A percentile compares a stretch with the other conserved stretches of the same genome.
phyloP scores from a whole-genome alignment of 768 basidiomycete genomes.

The Vishniacozyma victoriae region DNA sequence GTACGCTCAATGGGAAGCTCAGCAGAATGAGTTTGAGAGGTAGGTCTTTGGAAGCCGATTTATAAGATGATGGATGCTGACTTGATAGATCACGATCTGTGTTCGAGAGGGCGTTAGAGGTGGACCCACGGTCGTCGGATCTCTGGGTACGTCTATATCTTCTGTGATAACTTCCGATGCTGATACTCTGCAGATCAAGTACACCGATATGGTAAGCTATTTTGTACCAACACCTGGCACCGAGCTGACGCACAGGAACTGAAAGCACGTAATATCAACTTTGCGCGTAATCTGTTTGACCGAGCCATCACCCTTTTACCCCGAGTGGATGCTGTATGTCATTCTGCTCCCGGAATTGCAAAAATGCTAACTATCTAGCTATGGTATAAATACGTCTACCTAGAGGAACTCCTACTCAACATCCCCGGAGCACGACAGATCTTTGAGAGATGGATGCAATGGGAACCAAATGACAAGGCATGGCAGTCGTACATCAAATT shows the following conservation, averaged over 20 bases:
- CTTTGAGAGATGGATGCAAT: constrained; percentile 99
- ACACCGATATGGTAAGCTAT: constrained; percentile 70
- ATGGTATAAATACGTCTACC: constrained; percentile 99
- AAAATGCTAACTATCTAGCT: constrained; percentile 53
- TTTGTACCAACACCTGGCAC: background rate
- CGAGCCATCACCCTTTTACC: constrained; percentile 93
- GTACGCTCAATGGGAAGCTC: constrained; percentile 66
- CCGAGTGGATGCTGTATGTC: constrained; percentile 61
- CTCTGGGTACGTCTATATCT: constrained; percentile 67
- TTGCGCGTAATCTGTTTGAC: constrained; percentile 94
- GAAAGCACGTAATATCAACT: constrained; percentile 94
- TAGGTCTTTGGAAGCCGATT: constrained; percentile 6
- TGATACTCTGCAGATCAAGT: constrained; percentile 46
- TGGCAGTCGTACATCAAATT: constrained; percentile 99
- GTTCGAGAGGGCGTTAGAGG: constrained; percentile 93
- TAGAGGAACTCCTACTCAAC: constrained; percentile 94
- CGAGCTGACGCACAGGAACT: constrained; percentile 56
- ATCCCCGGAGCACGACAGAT: constrained; percentile 94
- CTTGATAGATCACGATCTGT: constrained; percentile 68
- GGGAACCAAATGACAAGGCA: constrained; percentile 99
- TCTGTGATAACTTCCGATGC: background rate
- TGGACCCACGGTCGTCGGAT: constrained; percentile 81
- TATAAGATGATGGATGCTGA: background rate
- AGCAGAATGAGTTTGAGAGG: constrained; percentile 91
- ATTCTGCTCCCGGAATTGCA: background rate